Base-by-base conservation (phyloP, 192 early-diverging fungal species). In the Entomortierella lignicola region DNA sequence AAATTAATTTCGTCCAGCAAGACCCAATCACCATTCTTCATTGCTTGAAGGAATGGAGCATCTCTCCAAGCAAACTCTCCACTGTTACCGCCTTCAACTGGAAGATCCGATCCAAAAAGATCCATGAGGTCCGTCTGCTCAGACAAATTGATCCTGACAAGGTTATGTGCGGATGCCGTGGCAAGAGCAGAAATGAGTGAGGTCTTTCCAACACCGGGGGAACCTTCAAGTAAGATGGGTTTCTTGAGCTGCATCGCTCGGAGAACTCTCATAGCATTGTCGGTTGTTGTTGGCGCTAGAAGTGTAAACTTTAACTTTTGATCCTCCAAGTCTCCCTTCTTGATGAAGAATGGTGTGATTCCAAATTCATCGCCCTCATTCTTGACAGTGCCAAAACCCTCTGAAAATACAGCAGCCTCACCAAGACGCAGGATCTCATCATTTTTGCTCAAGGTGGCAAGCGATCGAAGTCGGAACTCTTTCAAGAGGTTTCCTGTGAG, bases 41-140 rank as follows among this genome's bases (percentile, higher is more conserved):
- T 97, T 17, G 98, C 98, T 55, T 92, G 89, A 66, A 99, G 84
- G 81, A 99, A 99, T 1, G 97, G 97, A 21, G 96, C 98, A 72
- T 97, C 97, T 60, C 97, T 86, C 98, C 98, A 99, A 10, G 94
- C 94, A 84, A 99, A 99, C 81, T 94, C 90, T 39, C 94, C 91
- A 66, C 84, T 90, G 23, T 79, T 79, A 8, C 93, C 95, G 47
- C 94, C 94, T 77, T 97, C 96, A 0, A 96, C 95, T 1, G 98
- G 98, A 57, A 99, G 85, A 85, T 99, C 98, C 20, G 95, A 93
- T 52, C 98, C 98, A 86, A 99, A 99, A 50, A 99, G 85, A 77
- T 99, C 98, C 91, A 94, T 97, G 69, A 99, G 82, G 81, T 99
- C 98, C 0, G 98, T 98, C 80, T 99, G 98, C 69, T 99, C 98